Conservation (phyloP, 2,329 filamentous ascomycete species). For the Aspergillus unguis region DNA sequence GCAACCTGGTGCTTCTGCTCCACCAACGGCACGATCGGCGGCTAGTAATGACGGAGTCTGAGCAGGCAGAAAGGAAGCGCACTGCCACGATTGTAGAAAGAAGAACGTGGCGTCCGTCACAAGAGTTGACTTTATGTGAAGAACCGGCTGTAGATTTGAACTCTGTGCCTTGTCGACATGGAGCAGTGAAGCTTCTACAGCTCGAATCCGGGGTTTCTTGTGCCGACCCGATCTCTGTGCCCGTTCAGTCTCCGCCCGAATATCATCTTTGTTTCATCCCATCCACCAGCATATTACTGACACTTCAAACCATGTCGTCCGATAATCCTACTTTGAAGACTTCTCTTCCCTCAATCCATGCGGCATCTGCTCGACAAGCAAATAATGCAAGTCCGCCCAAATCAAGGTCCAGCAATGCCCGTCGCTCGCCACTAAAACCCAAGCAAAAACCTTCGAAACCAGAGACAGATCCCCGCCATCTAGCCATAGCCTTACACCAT, state of each 20-base stretch:
- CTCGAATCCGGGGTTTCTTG: slow-evolving; percentile 17
- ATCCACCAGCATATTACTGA: background rate
- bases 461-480: slow-evolving; percentile 44
- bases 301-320: slow-evolving; percentile 15
- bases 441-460: slow-evolving; percentile 31
- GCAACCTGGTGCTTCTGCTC: slow-evolving; percentile 20
- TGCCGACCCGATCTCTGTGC: slow-evolving; percentile 9
- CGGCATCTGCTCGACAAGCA: slow-evolving; percentile 32
- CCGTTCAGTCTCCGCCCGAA: background rate
- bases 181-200: slow-evolving; percentile 5
- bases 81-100: slow-evolving; percentile 9
- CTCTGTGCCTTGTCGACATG: slow-evolving; percentile 1
- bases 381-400: slow-evolving; percentile 37
- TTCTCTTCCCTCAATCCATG: slow-evolving; percentile 41
- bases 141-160: background rate
- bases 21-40: slow-evolving; percentile 34
- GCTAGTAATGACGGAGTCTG: slow-evolving; percentile 23
- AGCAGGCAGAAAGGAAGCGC: slow-evolving; percentile 21
- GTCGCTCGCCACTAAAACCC: slow-evolving; percentile 18
- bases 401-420: slow-evolving; percentile 43
- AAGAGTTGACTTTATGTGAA: background rate
- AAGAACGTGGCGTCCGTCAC: background rate
- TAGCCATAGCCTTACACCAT: slow-evolving; percentile 72
- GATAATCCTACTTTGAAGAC: slow-evolving; percentile 62
- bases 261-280: slow-evolving; percentile 5